These are phyloP conservation scores for Lathyrus sativus DNA, from an alignment of 306 rosid species.

Conservation along the genomic window DNA sequence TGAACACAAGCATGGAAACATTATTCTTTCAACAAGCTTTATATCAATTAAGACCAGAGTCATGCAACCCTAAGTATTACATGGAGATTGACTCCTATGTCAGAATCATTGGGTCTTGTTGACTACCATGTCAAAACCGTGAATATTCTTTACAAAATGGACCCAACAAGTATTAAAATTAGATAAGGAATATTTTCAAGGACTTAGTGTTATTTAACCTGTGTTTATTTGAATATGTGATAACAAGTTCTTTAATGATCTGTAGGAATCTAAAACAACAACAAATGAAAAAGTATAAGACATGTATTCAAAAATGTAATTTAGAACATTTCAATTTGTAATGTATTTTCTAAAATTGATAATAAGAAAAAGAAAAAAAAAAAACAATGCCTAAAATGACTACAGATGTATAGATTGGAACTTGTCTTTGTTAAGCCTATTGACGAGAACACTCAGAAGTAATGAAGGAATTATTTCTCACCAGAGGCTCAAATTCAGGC, in stretches of 20 bases:
- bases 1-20: background rate
- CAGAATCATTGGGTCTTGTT: conserved; percentile 19
- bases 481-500: conserved; percentile 66
- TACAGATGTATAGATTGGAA: background rate
- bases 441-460: conserved; percentile 1
- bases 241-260: background rate
- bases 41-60: conserved; percentile 13
- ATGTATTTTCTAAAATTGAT: background rate
- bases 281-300: background rate
- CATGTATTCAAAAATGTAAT: background rate
- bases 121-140: conserved; percentile 10
- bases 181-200: conserved; percentile 4
- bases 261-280: conserved; percentile 7
- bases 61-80: background rate
- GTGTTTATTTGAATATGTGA: background rate
- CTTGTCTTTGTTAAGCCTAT: background rate
- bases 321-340: background rate
- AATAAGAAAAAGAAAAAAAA: background rate
- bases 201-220: background rate
- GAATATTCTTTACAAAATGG: conserved; percentile 1
- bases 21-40: background rate
- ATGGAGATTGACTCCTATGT: conserved; percentile 2
- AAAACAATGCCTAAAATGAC: conserved; percentile 2
- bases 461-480: conserved; percentile 48
- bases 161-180: background rate